Evolutionary conservation across 805 yeast genomes (phyloP).

Genomic region (Candida methanosorbosa): DNA sequence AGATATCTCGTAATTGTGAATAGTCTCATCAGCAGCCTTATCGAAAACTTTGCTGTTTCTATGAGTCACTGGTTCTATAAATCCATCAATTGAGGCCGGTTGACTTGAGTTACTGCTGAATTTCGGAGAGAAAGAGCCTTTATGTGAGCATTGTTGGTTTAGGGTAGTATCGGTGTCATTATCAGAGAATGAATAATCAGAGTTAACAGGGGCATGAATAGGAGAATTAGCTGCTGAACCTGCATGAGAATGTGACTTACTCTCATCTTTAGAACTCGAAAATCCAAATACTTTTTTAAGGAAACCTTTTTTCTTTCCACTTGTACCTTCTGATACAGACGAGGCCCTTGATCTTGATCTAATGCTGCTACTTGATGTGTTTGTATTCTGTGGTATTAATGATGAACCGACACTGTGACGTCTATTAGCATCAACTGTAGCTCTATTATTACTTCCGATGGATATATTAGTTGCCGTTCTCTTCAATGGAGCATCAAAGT

Average conservation of each 20-base stretch:
- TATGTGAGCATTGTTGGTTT: no score
- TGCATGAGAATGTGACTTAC: no score
- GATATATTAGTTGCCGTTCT: constrained; percentile 23
- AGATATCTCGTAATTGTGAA: background rate
- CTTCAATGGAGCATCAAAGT: constrained; percentile 6
- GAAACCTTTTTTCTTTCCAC: constrained; percentile 12
- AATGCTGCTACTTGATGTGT: background rate
- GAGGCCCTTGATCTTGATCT: background rate
- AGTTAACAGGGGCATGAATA: background rate
- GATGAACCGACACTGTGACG: background rate
- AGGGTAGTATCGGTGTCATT: no score
- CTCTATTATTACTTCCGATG: constrained; percentile 3
- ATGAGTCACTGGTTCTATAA: constrained; percentile 5
- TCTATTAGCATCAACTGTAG: background rate
- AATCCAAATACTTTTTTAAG: constrained; percentile 20
- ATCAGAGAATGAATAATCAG: no score
- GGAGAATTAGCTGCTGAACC: background rate
- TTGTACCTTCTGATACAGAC: background rate
- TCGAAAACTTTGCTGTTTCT: constrained; percentile 3
- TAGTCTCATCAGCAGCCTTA: constrained; percentile 1
- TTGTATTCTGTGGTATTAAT: background rate
- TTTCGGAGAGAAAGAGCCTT: background rate
- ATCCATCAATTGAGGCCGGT: constrained; percentile 6
- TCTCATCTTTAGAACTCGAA: background rate
- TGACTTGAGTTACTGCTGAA: background rate